A percentile compares a stretch with the other conserved stretches of the same genome.
phyloP scores from a whole-genome alignment of 305 asterid species.

The Fraxinus baroniana region DNA sequence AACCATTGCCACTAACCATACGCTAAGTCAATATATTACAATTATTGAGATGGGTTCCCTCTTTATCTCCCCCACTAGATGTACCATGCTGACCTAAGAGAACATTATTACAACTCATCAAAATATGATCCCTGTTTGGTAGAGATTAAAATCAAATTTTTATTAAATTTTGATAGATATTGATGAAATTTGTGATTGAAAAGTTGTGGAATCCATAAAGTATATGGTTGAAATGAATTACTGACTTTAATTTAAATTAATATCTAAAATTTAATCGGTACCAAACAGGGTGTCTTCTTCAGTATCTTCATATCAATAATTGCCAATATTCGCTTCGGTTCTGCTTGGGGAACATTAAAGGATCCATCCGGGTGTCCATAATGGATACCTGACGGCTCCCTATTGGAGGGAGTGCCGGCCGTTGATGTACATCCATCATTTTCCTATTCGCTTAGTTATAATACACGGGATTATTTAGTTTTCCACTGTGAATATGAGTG shows the following conservation, averaged over 20 bases:
- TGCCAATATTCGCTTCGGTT: conserved; percentile 20
- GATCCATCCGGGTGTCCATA: no score
- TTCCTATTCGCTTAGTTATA: neutral
- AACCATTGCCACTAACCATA: neutral
- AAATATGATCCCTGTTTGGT: neutral
- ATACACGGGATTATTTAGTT: neutral
- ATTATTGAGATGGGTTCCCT: conserved; percentile 32
- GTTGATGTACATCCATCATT: no score
- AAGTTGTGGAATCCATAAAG: no score
- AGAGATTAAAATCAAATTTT: no score
- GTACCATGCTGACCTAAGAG: conserved; percentile 15
- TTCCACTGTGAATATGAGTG: neutral
- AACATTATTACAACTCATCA: conserved; percentile 20
- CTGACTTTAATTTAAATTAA: no score
- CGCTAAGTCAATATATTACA: conserved; percentile 3
- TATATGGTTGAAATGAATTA: no score
- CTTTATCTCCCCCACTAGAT: conserved; percentile 25
- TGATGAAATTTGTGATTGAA: no score
- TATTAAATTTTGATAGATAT: no score
- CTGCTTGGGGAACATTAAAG: no score
- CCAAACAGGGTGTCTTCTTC: conserved; percentile 4
- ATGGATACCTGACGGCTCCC: no score
- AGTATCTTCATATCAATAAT: conserved; percentile 34
- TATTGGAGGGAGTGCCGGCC: no score
- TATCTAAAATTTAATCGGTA: no score